Conservation (phyloP, 805 yeast genomes). For the Clavispora carvajalis region DNA sequence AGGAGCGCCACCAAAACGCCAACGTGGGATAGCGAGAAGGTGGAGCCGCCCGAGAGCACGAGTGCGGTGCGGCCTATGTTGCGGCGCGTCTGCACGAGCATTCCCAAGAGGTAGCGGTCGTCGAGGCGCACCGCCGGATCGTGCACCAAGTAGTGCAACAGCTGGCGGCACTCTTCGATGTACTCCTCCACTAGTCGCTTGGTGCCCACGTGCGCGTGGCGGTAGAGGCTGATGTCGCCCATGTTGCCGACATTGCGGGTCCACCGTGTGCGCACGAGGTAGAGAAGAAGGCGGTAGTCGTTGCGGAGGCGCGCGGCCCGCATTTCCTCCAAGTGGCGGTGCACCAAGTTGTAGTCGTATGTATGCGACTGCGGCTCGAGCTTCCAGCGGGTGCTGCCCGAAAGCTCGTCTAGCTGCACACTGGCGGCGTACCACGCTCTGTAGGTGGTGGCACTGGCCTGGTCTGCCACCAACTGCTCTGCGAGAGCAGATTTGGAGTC, state of each 20-base stretch:
- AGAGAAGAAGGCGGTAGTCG: constrained; percentile 60
- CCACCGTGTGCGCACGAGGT: constrained; percentile 80
- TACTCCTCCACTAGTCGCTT: constrained; percentile 79
- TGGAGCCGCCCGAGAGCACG: constrained; percentile 94
- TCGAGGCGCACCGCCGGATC: constrained; percentile 45
- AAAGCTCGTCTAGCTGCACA: constrained; percentile 54
- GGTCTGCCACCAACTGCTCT: constrained; percentile 22
- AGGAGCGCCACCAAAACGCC: constrained; percentile 82
- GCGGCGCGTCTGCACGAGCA: constrained; percentile 80
- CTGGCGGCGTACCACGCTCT: constrained; percentile 67
- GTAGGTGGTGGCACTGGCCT: constrained; percentile 37
- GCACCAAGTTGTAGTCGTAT: constrained; percentile 68
- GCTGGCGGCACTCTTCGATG: constrained; percentile 63
- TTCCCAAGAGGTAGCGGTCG: constrained; percentile 65
- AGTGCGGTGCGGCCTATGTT: constrained; percentile 93
- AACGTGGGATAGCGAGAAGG: constrained; percentile 87
- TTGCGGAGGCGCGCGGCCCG: constrained; percentile 49
- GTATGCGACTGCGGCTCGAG: constrained; percentile 50
- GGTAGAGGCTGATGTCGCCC: constrained; percentile 73
- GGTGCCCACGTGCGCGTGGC: constrained; percentile 81
- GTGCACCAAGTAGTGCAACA: constrained; percentile 36
- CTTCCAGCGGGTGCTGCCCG: constrained; percentile 73
- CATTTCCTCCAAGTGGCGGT: constrained; percentile 49
- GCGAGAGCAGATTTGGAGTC: constrained; percentile 15
- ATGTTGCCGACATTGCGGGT: constrained; percentile 80